These are phyloP conservation scores for Debaryomyces coudertii DNA, from an alignment of 1,139 yeast genomes.

Conservation along the genomic window DNA sequence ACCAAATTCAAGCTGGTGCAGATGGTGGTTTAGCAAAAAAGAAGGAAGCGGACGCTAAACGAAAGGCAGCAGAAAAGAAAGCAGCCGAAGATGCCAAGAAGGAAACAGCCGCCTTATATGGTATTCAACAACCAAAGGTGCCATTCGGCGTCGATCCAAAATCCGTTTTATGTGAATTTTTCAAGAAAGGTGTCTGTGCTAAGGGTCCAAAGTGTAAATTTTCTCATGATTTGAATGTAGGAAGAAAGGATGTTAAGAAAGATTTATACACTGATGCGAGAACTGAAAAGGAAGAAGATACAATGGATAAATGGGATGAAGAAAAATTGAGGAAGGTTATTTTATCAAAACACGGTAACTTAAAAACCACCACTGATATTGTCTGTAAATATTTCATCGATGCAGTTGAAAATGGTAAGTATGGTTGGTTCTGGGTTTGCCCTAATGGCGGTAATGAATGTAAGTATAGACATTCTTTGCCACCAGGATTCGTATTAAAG, in stretches of 20 bases:
- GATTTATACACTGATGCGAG: slow-evolving; percentile 93
- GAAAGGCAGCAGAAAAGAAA: slow-evolving; percentile 82
- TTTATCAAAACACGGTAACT: slow-evolving; percentile 91
- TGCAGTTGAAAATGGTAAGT: slow-evolving; percentile 95
- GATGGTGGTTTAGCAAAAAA: slow-evolving; percentile 66
- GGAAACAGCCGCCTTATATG: slow-evolving; percentile 81
- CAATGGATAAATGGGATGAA: slow-evolving; percentile 98
- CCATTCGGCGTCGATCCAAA: slow-evolving; percentile 99
- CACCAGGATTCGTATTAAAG: slow-evolving; percentile 94
- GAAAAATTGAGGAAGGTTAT: slow-evolving; percentile 88
- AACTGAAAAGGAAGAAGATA: slow-evolving; percentile 72
- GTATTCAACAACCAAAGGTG: slow-evolving; percentile 77
- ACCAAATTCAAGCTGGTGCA: slow-evolving; percentile 70
- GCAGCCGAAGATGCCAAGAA: slow-evolving; percentile 88
- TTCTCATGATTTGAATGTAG: slow-evolving; percentile 85
- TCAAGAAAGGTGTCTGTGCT: slow-evolving; percentile 86
- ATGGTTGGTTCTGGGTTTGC: slow-evolving; percentile 99
- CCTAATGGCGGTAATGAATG: slow-evolving; percentile 94
- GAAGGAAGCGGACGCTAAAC: slow-evolving; percentile 76
- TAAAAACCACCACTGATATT: slow-evolving; percentile 89
- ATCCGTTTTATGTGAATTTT: slow-evolving; percentile 86
- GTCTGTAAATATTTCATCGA: slow-evolving; percentile 94
- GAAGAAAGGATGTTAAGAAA: slow-evolving; percentile 85
- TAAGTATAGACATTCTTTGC: slow-evolving; percentile 95
- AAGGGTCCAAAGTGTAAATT: slow-evolving; percentile 94